Evolutionary conservation across 148 eudicot species (phyloP), one percentile per base, ranked within the genome.

Genomic region (Vaccinium darrowii): DNA sequence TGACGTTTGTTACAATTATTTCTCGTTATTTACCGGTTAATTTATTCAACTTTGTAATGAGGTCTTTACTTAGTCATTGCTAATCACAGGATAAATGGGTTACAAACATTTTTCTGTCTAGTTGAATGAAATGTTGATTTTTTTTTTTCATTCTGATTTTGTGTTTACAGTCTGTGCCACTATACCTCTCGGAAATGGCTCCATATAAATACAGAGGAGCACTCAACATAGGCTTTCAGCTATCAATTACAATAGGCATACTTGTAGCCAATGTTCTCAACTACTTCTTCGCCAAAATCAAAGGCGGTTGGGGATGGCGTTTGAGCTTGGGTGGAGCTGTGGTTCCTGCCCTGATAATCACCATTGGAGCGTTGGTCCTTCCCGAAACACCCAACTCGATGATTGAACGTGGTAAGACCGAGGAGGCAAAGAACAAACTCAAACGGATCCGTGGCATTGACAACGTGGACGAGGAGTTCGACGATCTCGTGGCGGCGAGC

Each of bases 161-260:
- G 47, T 23, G 18, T 57, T 82, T 63, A 56, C 91, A 90, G 92
- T 82, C 92, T 2, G 91, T 90, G 18, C 92, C 92, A 2, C 62
- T 90, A 0, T 90, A 90, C 27, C 91, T 90, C 7, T 90, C 92
- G 0, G 92, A 90, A 79, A 90, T 90, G 91, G 92, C 92, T 12
- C 92, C 92, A 0, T 82, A 87, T 79, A 89, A 83, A 62, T 90
- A 63, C 85, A 82, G 92, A 83, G 92, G 92, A 76, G 86, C 87
- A 58, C 87, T 90, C 77, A 90, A 90, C 88, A 84, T 79, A 5
- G 84, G 90, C 43, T 91, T 91, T n/a, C 91, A 91, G 47, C 54
- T 89, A 3, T 78, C 90, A 8, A 86, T 91, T 52, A 90, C 91
- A n/a, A 80, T 86, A 16, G 92, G 92, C 7, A 85, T 88, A 21